These are phyloP conservation scores for Mortierella sp. DNA, from an alignment of 371 early-diverging fungal genomes.

Conservation along the genomic window DNA sequence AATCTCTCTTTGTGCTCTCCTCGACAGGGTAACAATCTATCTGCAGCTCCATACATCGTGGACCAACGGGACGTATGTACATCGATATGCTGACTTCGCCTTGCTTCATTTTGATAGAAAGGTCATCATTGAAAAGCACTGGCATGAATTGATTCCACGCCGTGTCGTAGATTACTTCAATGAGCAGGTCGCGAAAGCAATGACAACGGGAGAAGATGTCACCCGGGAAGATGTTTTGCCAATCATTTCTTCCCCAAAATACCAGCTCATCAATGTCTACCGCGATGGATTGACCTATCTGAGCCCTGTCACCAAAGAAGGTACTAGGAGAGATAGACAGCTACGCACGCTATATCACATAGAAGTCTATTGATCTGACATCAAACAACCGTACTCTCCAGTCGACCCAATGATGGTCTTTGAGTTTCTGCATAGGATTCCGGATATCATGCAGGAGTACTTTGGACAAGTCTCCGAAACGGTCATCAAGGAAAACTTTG, in stretches of 20 bases:
- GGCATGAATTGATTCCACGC: constrained; percentile 79
- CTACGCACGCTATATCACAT: no score
- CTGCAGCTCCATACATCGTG: no score
- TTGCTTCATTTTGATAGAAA: constrained; percentile 62
- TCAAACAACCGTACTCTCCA: constrained; percentile 53
- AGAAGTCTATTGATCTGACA: no score
- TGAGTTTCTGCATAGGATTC: constrained; percentile 87
- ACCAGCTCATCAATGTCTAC: constrained; percentile 75
- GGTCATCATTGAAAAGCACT: constrained; percentile 90
- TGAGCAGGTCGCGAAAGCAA: constrained; percentile 68
- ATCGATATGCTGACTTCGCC: no score
- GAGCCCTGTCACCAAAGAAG: constrained; percentile 80
- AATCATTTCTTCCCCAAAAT: constrained; percentile 73
- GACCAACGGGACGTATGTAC: no score
- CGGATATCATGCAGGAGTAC: constrained; percentile 84
- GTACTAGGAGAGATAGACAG: no score
- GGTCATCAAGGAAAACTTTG: constrained; percentile 92
- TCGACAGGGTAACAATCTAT: constrained; percentile 52
- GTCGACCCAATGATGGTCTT: constrained; percentile 88
- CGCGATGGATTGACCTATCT: constrained; percentile 79
- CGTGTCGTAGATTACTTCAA: constrained; percentile 78
- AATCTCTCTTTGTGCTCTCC: constrained; percentile 50
- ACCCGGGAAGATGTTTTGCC: constrained; percentile 75
- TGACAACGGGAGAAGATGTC: constrained; percentile 60
- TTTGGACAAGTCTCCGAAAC: constrained; percentile 83